Percentiles rank a stretch among this genome's conserved stretches.
Evolutionary conservation across 2,329 filamentous ascomycete genomes (phyloP).

Genomic region (Botrytis medusae): DNA sequence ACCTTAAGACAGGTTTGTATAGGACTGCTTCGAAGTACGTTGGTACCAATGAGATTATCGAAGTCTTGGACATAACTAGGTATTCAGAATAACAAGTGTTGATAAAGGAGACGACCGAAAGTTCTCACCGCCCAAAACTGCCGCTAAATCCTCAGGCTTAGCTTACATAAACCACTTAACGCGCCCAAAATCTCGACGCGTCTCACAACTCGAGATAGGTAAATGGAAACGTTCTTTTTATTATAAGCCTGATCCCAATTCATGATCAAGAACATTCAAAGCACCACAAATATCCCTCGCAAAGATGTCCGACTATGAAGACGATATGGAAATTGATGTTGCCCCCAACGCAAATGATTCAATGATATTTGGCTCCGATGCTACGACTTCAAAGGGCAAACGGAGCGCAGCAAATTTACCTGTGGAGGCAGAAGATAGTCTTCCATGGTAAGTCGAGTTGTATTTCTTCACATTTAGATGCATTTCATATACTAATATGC

Average conservation of each 20-base stretch:
- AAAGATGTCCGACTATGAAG: slow-evolving; percentile 56
- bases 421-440: slow-evolving; percentile 86
- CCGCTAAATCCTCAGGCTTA: neutral
- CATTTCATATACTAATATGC: slow-evolving; percentile 29
- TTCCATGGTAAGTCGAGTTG: slow-evolving; percentile 71
- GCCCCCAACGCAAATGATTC: slow-evolving; percentile 50
- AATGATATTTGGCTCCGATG: slow-evolving; percentile 71
- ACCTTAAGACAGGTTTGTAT: neutral
- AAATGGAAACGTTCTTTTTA: neutral
- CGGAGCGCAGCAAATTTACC: slow-evolving; percentile 89
- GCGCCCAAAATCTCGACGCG: slow-evolving; percentile 21
- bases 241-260: neutral
- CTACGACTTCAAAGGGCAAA: slow-evolving; percentile 79
- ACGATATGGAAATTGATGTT: slow-evolving; percentile 68
- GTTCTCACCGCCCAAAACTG: neutral
- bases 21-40: neutral
- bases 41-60: neutral
- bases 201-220: slow-evolving; percentile 8
- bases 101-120: neutral
- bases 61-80: neutral
- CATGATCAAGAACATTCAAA: neutral
- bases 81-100: neutral
- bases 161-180: slow-evolving; percentile 23
- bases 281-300: neutral
- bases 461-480: neutral